Base-by-base conservation (phyloP, 2,329 filamentous ascomycete species). In the Aquanectria penicillioides region DNA sequence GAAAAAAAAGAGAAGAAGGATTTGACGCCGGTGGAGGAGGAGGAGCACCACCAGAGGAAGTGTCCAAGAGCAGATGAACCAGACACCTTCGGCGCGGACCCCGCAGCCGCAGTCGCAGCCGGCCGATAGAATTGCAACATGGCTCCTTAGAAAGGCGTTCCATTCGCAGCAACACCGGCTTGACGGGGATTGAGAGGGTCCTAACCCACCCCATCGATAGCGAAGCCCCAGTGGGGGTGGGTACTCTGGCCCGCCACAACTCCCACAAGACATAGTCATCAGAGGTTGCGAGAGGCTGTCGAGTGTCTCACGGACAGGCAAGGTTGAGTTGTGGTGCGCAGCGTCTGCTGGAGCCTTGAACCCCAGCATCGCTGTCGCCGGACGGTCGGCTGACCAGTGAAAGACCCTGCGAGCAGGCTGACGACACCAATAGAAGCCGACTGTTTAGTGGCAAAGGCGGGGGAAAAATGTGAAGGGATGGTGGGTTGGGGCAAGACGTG, bases 301-400 rank as follows among this genome's bases (percentile, higher is more conserved):
- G 40, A 34, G 17, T 12, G 11, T 36, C 40, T 54, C 38, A 36
- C 23, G 36, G 23, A n/a, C 34, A 49, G 46, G 46, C 33, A 49
- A 18, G n/a, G 31, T 38, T 11, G 20, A 41, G 20, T n/a, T n/a
- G n/a, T n/a, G 13, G 20, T 18, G 23, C 29, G 40, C 8, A 25
- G n/a, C n/a, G n/a, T 23, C 7, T 17, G n/a, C 26, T 46, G 41
- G 37, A 29, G 23, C 28, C 41, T 17, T 15, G 20, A 15, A 18
- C 41, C 49, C 50, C 56, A 31, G 43, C 50, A 38, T 54, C 43
- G 50, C 43, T 23, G 33, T 48, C 40, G 31, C 28, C 49, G 44
- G 29, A 18, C 34, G 26, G 36, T 40, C 62, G 33, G 22, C 33
- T 54, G 48, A 43, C 54, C 58, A 62, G 33, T 61, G 12, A 50